Conservation (phyloP, 1,284 basidiomycete genomes). For the Kwoniella shivajii region DNA sequence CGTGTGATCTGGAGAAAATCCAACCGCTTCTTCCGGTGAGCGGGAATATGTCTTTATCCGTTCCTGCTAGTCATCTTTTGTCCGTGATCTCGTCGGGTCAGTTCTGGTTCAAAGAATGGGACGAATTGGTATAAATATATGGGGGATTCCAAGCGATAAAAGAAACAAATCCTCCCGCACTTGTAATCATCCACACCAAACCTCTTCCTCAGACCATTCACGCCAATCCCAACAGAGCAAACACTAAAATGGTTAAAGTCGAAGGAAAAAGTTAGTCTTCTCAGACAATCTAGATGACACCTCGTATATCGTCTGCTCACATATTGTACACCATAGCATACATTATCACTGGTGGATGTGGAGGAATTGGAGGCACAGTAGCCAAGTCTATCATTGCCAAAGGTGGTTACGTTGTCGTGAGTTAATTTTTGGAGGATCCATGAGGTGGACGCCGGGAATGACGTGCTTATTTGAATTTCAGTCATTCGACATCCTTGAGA, state of each 20-base stretch:
- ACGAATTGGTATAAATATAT: too few species aligned
- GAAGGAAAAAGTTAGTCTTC: conserved; percentile 2
- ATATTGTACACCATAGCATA: conserved; percentile 15
- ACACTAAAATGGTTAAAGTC: neutral
- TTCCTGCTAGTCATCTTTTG: too few species aligned
- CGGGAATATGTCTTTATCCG: too few species aligned
- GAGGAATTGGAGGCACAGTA: conserved; percentile 27
- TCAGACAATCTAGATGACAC: neutral
- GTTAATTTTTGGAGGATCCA: neutral
- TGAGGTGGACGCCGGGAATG: neutral
- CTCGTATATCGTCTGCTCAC: too few species aligned
- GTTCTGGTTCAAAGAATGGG: too few species aligned
- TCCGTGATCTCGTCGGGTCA: too few species aligned
- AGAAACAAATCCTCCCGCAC: neutral
- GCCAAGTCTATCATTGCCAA: conserved; percentile 26
- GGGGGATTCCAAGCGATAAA: neutral
- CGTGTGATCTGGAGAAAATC: too few species aligned
- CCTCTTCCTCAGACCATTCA: neutral
- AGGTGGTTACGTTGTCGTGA: conserved; percentile 23
- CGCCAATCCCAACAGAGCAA: neutral
- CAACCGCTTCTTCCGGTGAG: too few species aligned
- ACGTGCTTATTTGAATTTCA: neutral
- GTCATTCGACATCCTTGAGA: conserved; percentile 27
- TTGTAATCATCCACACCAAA: neutral
- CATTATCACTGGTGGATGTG: conserved; percentile 34